phyloP scores from a whole-genome alignment of 176 grass and related monocot genomes.

The Bromus sterilis region DNA sequence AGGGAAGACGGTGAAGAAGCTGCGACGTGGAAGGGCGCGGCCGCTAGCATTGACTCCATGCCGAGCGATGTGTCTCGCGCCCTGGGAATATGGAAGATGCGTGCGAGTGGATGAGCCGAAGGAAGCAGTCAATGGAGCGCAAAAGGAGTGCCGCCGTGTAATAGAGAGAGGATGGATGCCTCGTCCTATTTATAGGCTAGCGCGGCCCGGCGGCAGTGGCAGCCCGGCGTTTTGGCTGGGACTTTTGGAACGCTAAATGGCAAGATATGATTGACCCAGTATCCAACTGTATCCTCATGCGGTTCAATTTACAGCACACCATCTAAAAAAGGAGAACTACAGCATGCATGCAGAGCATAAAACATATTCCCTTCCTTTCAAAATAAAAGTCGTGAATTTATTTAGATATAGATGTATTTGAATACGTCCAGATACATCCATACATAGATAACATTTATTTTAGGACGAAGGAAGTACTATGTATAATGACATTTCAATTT shows the following conservation, averaged over 20 bases:
- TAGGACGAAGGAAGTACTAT: too few species aligned
- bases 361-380: too few species aligned
- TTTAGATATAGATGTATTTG: too few species aligned
- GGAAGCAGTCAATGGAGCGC: too few species aligned
- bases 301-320: neutral
- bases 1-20: neutral
- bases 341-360: too few species aligned
- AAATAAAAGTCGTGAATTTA: too few species aligned
- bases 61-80: too few species aligned
- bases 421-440: too few species aligned
- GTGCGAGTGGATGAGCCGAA: neutral
- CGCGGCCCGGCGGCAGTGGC: neutral
- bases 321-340: neutral
- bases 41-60: conserved; percentile 19
- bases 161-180: too few species aligned
- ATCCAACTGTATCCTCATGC: neutral
- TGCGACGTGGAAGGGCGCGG: neutral
- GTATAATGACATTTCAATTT: too few species aligned
- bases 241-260: neutral
- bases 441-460: too few species aligned
- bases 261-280: neutral
- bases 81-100: neutral
- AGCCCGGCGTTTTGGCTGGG: neutral
- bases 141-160: neutral
- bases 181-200: neutral